Conservation (phyloP, 768 basidiomycete genomes). For the Lactifluus piperatus region DNA sequence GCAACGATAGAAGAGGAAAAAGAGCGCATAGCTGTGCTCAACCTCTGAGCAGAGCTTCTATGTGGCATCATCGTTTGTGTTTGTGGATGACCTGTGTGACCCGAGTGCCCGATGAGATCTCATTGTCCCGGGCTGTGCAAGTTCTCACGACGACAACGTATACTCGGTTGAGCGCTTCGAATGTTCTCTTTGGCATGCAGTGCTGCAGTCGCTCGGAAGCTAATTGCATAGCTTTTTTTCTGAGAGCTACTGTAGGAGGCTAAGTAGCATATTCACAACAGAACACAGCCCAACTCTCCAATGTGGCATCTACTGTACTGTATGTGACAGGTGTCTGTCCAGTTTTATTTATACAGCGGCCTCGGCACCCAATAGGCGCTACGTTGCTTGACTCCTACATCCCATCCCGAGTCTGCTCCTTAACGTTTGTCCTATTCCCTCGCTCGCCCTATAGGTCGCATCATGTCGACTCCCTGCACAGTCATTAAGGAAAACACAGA, state of each 20-base stretch:
- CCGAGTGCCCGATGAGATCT: too few relatives aligned
- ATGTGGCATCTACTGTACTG: neutral
- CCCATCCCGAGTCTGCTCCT: neutral
- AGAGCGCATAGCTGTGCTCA: conserved; percentile 6
- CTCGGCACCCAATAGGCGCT: neutral
- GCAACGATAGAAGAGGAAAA: conserved; percentile 13
- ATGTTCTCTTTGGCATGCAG: too few relatives aligned
- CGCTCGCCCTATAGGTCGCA: neutral
- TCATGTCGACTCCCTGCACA: neutral
- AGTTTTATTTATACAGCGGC: neutral
- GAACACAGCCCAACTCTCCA: neutral
- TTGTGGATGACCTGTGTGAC: too few relatives aligned
- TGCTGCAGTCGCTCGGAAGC: too few relatives aligned
- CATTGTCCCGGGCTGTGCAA: too few relatives aligned
- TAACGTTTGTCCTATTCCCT: neutral
- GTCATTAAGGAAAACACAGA: neutral
- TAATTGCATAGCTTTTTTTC: neutral
- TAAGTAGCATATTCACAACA: too few relatives aligned
- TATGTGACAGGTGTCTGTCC: neutral
- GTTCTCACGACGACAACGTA: too few relatives aligned
- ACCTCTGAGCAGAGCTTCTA: conserved; percentile 2
- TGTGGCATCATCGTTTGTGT: conserved; percentile 2
- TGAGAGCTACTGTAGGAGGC: neutral
- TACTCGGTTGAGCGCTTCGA: too few relatives aligned
- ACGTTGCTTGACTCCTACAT: neutral